Evolutionary conservation across 1,139 yeast species (phyloP), one percentile per base, ranked within the genome.

Genomic region (Meyerozyma elateridarum): DNA sequence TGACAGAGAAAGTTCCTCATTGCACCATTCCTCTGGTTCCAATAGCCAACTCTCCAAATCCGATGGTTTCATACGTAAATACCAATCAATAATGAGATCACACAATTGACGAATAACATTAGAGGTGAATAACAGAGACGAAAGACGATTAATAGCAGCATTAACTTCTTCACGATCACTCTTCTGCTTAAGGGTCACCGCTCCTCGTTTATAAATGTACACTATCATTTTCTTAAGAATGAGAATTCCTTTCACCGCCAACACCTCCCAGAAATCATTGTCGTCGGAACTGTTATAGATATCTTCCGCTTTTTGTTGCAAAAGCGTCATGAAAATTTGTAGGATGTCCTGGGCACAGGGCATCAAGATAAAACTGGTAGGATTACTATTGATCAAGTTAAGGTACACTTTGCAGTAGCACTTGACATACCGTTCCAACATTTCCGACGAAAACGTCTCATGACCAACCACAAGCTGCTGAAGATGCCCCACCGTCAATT

Each of bases 1-100:
- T 46, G 85, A 79, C 6, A 78, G 67, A 26, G 81, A 73, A 36
- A 80, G 62, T 44, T 88, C 95, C 49, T 85, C 95, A 41, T 79
- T 79, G 20, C 85, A 78, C 87, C 95, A 91, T 50, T 85, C 96
- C 54, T 88, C 97, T 0, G 97, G 96, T 38, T 87, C 95, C 20
- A 73, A 56, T 9, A 66, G 56, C 97, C 97, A 91, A 29, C 75
- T 64, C 44, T 84, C 94, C 31, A 89, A 58, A 49, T 89, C 97
- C 1, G 73, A 59, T 0, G 89, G 85, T 35, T 79, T 75, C 30
- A 89, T 56, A 34, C 80, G 73, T 42, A 91, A 66, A 51, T 85
- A 89, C 76, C 82, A 79, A 22, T 70, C 69, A 36, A 87, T 78
- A 21, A 88, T 61, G 20, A 83, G 59, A 39, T 82, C 82, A 15